Evolutionary conservation across 2,329 filamentous ascomycete species (phyloP).

Genomic region (Colletotrichum nymphaeae): DNA sequence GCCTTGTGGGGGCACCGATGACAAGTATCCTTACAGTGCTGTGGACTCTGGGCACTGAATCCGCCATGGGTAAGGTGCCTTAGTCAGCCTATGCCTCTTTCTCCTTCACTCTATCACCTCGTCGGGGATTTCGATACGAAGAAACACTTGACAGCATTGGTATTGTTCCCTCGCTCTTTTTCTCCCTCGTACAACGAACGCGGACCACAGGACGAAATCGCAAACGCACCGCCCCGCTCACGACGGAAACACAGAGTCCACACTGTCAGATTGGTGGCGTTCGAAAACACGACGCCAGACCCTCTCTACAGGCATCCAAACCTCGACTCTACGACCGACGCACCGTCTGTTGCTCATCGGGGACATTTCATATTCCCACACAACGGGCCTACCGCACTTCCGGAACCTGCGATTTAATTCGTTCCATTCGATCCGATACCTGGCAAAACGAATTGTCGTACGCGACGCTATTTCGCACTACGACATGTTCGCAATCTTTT

Average conservation of each 20-base stretch:
- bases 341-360: neutral
- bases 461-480: neutral
- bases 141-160: neutral
- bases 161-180: neutral
- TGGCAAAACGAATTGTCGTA: neutral
- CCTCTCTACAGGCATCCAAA: neutral
- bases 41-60: neutral
- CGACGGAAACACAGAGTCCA: neutral
- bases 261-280: neutral
- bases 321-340: neutral
- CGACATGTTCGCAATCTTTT: conserved; percentile 16
- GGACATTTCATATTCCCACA: neutral
- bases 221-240: neutral
- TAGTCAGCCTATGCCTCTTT: conserved; percentile 6
- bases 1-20: neutral
- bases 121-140: neutral
- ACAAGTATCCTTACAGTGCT: conserved; percentile 2
- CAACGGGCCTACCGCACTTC: neutral
- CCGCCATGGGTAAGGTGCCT: neutral
- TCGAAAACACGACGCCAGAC: neutral
- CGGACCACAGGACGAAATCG: neutral
- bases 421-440: neutral
- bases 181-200: neutral
- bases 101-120: neutral
- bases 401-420: neutral